Conservation (phyloP, 2,329 filamentous ascomycete species). For the Orbilia ellipsospora region DNA sequence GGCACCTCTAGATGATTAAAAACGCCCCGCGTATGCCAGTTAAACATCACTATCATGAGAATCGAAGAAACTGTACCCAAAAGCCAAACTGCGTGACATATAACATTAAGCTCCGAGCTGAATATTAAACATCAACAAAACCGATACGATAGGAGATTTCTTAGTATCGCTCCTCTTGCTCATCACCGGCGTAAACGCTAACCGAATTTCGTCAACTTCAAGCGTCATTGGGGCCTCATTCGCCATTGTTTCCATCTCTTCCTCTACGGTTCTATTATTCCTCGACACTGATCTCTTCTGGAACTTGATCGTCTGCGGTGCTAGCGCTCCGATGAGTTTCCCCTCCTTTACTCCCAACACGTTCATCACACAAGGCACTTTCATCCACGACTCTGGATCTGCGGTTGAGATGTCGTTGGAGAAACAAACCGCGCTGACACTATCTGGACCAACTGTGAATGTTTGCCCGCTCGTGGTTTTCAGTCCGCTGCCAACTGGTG, state of each 20-base stretch:
- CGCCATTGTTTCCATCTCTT: too few species aligned
- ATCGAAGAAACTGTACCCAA: too few species aligned
- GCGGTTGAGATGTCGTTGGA: constrained; percentile 27
- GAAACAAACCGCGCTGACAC: constrained; percentile 27
- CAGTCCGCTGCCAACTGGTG: constrained; percentile 4
- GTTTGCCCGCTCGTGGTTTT: constrained; percentile 16
- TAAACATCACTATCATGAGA: too few species aligned
- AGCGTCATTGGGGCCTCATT: background rate
- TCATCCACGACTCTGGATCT: background rate
- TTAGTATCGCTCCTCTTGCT: constrained; percentile 5
- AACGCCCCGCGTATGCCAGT: too few species aligned
- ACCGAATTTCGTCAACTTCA: constrained; percentile 32
- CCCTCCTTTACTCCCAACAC: constrained; percentile 15
- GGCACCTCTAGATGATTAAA: too few species aligned
- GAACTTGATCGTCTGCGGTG: constrained; percentile 15
- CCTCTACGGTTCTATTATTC: too few species aligned
- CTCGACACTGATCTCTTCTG: background rate
- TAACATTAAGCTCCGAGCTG: background rate
- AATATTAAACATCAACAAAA: constrained; percentile 24
- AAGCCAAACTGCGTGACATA: too few species aligned
- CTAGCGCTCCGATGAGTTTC: constrained; percentile 14
- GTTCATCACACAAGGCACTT: constrained; percentile 18
- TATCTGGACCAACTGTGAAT: constrained; percentile 18
- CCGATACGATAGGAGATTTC: constrained; percentile 17
- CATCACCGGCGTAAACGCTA: constrained; percentile 14